Conservation (phyloP, 2,329 filamentous ascomycete species). For the Fusarium ramigenum region DNA sequence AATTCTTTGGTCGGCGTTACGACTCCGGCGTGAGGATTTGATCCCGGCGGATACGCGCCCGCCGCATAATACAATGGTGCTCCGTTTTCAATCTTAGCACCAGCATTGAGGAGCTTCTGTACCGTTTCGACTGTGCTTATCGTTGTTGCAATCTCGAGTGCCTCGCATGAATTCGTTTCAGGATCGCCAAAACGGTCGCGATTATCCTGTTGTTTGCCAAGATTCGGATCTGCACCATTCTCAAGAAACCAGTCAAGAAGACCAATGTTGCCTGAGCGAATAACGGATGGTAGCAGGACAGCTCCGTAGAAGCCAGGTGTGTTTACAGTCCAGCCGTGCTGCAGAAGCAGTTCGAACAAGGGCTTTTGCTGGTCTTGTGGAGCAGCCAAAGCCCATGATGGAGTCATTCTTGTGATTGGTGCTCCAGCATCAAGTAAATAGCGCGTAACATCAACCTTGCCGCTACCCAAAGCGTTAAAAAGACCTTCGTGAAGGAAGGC, state of each 20-base stretch:
- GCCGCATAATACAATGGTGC: conserved; percentile 31
- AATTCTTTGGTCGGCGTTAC: conserved; percentile 6
- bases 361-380: background rate
- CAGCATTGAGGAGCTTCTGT: conserved; percentile 22
- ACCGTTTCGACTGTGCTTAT: conserved; percentile 1
- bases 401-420: conserved; percentile 16
- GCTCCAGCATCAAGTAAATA: conserved; percentile 16
- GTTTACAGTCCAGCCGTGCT: conserved; percentile 30
- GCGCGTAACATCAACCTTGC: conserved; percentile 12
- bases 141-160: conserved; percentile 19
- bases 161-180: conserved; percentile 15
- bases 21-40: background rate
- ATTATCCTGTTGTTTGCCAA: conserved; percentile 17
- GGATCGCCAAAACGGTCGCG: conserved; percentile 18
- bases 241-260: conserved; percentile 36
- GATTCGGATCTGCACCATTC: conserved; percentile 32
- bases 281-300: conserved; percentile 12
- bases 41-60: background rate
- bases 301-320: conserved; percentile 20
- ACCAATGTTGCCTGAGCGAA: background rate
- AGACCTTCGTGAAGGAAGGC: background rate
- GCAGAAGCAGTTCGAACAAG: conserved; percentile 15
- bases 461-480: background rate
- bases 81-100: conserved; percentile 22
- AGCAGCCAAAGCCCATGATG: conserved; percentile 5